Evolutionary conservation across 306 rosid genomes (phyloP).

Genomic region (Trifolium dubium): DNA sequence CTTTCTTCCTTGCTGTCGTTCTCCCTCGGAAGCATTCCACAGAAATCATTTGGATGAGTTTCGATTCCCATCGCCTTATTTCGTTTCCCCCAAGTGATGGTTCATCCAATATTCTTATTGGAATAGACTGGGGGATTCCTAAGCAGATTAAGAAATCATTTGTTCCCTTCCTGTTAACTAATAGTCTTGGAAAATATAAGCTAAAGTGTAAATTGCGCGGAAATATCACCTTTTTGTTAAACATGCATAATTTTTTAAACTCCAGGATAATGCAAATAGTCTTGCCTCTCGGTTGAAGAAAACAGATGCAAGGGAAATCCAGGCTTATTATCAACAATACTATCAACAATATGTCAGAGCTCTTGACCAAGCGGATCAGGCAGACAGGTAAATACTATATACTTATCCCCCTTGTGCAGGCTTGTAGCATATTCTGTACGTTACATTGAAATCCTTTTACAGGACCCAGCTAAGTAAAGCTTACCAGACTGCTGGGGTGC

Average conservation of each 20-base stretch:
- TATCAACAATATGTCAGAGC: conserved; percentile 87
- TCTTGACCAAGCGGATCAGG: conserved; percentile 90
- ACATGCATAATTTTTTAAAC: conserved; percentile 32
- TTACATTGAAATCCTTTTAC: conserved; percentile 43
- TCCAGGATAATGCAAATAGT: conserved; percentile 84
- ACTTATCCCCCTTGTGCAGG: not conserved
- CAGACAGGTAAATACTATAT: conserved; percentile 68
- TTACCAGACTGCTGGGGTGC: conserved; percentile 94
- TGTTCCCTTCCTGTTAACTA: not conserved
- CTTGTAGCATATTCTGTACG: not conserved
- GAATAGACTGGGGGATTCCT: not conserved
- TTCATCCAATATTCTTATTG: not conserved
- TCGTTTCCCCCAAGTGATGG: not conserved
- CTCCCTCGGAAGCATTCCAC: not conserved
- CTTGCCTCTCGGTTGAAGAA: conserved; percentile 80
- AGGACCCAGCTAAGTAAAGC: conserved; percentile 97
- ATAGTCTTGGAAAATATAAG: not conserved
- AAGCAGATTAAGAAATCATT: not conserved
- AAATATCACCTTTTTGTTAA: not conserved
- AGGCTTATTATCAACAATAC: conserved; percentile 88
- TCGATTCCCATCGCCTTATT: not conserved
- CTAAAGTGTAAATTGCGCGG: not conserved
- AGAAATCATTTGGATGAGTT: not conserved
- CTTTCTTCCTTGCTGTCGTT: not conserved
- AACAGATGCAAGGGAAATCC: conserved; percentile 94